phyloP scores from a whole-genome alignment of 805 yeast species.

The Candida rishiriensis region DNA sequence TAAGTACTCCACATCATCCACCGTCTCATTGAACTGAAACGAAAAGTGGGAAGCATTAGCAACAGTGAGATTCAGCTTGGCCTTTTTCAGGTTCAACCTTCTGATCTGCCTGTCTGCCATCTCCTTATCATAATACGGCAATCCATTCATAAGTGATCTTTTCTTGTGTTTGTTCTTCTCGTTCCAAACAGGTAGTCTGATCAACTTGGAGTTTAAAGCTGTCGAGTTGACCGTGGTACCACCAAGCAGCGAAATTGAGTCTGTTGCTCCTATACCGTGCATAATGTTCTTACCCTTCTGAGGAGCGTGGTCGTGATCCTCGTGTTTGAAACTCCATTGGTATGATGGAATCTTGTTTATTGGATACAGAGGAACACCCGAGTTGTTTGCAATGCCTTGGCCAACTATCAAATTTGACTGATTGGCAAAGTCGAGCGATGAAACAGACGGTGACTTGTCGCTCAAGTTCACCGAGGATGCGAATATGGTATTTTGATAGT shows the following conservation, averaged over 20 bases:
- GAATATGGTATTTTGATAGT: slow-evolving; percentile 21
- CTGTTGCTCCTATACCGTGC: slow-evolving; percentile 20
- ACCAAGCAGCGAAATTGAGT: slow-evolving; percentile 25
- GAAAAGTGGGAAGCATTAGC: slow-evolving; percentile 28
- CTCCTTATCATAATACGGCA: slow-evolving; percentile 37
- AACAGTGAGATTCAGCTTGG: slow-evolving; percentile 21
- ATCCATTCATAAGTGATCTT: slow-evolving; percentile 33
- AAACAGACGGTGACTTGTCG: slow-evolving; percentile 16
- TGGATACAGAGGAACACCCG: slow-evolving; percentile 29
- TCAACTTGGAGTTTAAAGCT: slow-evolving; percentile 23
- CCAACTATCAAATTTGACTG: slow-evolving; percentile 26
- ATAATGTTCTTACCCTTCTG: slow-evolving; percentile 24
- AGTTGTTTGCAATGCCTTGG: slow-evolving; percentile 30
- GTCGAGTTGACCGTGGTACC: slow-evolving; percentile 22
- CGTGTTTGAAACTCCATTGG: slow-evolving; percentile 29
- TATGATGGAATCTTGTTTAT: slow-evolving; percentile 31
- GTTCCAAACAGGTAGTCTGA: slow-evolving; percentile 25
- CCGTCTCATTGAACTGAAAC: slow-evolving; percentile 26
- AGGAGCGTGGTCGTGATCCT: slow-evolving; percentile 20
- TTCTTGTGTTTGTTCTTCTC: slow-evolving; percentile 11
- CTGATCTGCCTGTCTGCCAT: slow-evolving; percentile 23
- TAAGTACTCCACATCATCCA: slow-evolving; percentile 43
- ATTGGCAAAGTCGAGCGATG: slow-evolving; percentile 13
- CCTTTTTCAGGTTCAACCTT: slow-evolving; percentile 23
- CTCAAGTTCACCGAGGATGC: slow-evolving; percentile 17